Conservation (phyloP, 2,329 filamentous ascomycete species). For the Juglanconis oblonga region DNA sequence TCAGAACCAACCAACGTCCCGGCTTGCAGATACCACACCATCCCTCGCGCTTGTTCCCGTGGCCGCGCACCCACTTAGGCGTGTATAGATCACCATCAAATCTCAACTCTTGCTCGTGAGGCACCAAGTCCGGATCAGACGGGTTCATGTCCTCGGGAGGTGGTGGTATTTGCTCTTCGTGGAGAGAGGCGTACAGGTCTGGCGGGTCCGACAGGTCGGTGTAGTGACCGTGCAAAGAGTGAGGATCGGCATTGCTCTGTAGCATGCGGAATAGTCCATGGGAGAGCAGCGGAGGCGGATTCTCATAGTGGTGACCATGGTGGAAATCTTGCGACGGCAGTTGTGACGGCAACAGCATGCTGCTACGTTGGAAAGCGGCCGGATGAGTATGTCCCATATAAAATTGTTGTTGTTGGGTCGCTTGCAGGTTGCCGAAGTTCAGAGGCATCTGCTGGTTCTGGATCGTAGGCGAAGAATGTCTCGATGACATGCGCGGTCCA, state of each 20-base stretch:
- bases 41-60: constrained; percentile 83
- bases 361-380: constrained; percentile 51
- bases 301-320: constrained; percentile 53
- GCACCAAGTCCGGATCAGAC: constrained; percentile 69
- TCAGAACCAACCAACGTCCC: constrained; percentile 80
- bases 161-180: constrained; percentile 70
- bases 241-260: constrained; percentile 70
- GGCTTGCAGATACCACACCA: constrained; percentile 90
- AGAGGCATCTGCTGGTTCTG: constrained; percentile 48
- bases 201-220: constrained; percentile 72
- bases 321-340: constrained; percentile 48
- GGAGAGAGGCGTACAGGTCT: constrained; percentile 71
- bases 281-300: constrained; percentile 61
- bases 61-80: constrained; percentile 77
- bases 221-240: constrained; percentile 66
- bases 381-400: constrained; percentile 45
- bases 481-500: constrained; percentile 52
- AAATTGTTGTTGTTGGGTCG: constrained; percentile 54
- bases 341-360: constrained; percentile 58
- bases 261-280: constrained; percentile 72
- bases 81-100: constrained; percentile 83
- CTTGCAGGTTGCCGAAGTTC: constrained; percentile 53
- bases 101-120: constrained; percentile 74
- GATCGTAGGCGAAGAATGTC: constrained; percentile 49
- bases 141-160: constrained; percentile 81